Evolutionary conservation across 495 filamentous ascomycete genomes (phyloP), one percentile per base, ranked within the genome.

Genomic region (Xylaria palmicola): DNA sequence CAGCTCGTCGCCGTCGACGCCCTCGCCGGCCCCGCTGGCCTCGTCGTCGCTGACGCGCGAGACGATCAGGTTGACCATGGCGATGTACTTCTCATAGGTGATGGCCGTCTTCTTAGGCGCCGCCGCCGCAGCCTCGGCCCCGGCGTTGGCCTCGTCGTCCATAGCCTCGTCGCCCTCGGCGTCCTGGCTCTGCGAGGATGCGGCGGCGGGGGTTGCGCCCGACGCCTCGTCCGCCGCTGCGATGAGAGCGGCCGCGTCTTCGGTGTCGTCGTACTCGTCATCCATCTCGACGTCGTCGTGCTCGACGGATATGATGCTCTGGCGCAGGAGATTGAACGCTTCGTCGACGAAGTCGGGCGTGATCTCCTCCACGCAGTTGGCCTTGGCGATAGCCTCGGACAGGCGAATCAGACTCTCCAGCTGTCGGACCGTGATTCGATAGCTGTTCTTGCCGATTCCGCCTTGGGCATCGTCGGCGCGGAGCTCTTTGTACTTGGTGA

Each of bases 231-330:
- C 73, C 9, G 80, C 75, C 4, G 76, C 79, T 17, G 67, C 67
- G 12, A 68, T 60, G 12, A 78, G 70, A 43, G 60, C 64, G 2
- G 66, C 69, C 29, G 73, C 65, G 54, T 77, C 74, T 56, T 80
- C 66, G 34, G 66, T 57, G 7, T 60, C 72, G 13, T 83, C 80
- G 7, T 90, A 86, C 22, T 89, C 89, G 27, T 97, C 93, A 13
- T 97, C 93, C 36, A 99, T 89, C 70, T 98, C 94, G 13, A 99
- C 88, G 63, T 99, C 94, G 65, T 99, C 94, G 66, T 97, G 94
- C 73, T 99, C 95, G 17, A 99, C 93, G 15, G 90, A 93, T 65
- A 99, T 96, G 71, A 99, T 98, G 74, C 88, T 92, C 75, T 96
- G 92, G 30, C 91, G 78, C 5, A 99, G 81, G 6, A 99, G 82